Evolutionary conservation across 2,329 filamentous ascomycete genomes (phyloP), one percentile per base, ranked within the genome.

Genomic region (Ascochyta lentis): DNA sequence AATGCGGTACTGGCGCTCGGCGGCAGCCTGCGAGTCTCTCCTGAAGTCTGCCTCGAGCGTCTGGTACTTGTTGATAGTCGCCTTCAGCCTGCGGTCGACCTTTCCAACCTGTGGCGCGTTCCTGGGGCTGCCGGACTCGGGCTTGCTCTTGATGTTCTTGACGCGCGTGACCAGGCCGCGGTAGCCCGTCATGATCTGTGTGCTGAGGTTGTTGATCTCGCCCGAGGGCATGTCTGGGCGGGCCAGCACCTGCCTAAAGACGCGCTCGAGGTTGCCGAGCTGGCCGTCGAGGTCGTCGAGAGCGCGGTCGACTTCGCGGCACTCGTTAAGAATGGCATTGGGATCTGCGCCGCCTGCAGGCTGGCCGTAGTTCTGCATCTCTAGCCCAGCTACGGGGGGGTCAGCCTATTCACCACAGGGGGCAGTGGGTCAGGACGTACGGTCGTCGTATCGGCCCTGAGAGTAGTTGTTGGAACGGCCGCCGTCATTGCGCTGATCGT

Each of bases 1-100:
- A 72, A 98, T 97, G 56, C 90, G 86, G 78, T 96, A 96, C 75
- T 97, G 92, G 51, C 95, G 86, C 63, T 88, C 89, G 79, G 96
- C 90, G 77, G 96, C 91, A 45, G 92, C 89, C 73, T 91, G 85
- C 29, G 91, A 86, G 65, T 89, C 88, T 77, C 90, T 89, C 72
- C 89, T 86, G 83, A 93, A 96, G 22, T 88, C 84, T 1, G 86
- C 86, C 77, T 98, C 93, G 51, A 91, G 82, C 63, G 86, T 83
- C 77, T 95, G 91, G 80, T 93, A 97, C 59, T 86, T 80, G 65
- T 90, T 86, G 75, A 96, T 94, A 56, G 91, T 90, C 40, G 84
- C 81, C 80, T 94, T 93, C 65, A 97, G 83, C 53, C 89, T 85
- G 48, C 89, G 85, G 75, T 96, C 91, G 41, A 95, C 86, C 54